Evolutionary conservation across 768 basidiomycete species (phyloP).

Genomic region (Cytidiella melzeri): DNA sequence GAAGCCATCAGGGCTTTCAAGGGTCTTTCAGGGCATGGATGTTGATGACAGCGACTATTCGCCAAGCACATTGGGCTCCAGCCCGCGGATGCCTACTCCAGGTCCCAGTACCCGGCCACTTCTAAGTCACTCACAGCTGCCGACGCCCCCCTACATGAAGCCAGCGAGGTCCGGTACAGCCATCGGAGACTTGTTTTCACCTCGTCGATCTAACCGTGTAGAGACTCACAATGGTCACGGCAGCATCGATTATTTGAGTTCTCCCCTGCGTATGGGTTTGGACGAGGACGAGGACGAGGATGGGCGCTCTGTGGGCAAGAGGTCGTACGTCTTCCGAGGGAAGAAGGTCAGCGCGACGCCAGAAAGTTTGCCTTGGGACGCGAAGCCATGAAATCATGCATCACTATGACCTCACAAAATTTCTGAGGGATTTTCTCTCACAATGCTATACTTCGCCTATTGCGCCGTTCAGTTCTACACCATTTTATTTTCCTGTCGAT

Average conservation of each 20-base stretch:
- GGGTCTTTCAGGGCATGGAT: not conserved
- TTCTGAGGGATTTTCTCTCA: not conserved
- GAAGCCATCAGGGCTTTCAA: not conserved
- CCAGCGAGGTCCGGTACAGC: not conserved
- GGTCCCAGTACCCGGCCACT: not conserved
- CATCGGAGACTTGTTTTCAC: not conserved
- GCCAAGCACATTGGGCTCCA: not conserved
- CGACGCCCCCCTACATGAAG: not conserved
- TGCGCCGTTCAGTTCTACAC: not conserved
- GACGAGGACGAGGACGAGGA: not conserved
- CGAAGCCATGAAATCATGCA: not conserved
- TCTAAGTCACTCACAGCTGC: not conserved
- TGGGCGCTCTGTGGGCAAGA: not conserved
- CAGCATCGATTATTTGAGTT: not conserved
- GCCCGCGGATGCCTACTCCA: not conserved
- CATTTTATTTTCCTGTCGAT: not conserved
- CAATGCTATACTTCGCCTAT: not conserved
- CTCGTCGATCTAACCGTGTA: not conserved
- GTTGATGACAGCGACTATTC: not conserved
- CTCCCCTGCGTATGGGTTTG: not conserved
- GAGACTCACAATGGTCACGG: not conserved
- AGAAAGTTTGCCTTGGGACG: not conserved
- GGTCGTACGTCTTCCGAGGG: not conserved
- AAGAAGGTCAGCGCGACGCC: not conserved
- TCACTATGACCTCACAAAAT: not conserved